phyloP scores from a whole-genome alignment of 108 stramenopile species.

The Nannochloropsis gaditana region DNA sequence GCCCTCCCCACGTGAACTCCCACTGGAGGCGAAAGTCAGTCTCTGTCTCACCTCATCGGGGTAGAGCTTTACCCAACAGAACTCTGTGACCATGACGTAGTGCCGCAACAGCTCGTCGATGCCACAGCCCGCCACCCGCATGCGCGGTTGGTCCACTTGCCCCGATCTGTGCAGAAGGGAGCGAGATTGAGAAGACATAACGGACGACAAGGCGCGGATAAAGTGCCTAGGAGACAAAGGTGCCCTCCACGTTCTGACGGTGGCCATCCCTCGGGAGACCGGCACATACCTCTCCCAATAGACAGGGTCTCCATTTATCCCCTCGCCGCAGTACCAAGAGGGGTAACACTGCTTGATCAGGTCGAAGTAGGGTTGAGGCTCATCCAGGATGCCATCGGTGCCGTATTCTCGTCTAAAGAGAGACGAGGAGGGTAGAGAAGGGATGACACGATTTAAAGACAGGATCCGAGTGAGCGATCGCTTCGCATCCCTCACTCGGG shows the following conservation, averaged over 20 bases:
- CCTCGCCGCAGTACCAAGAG: conserved; percentile 23
- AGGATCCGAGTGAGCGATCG: not conserved
- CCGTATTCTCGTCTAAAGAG: not conserved
- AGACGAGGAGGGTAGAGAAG: not conserved
- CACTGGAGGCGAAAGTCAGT: no score
- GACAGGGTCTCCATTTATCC: conserved; percentile 22
- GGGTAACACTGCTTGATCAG: conserved; percentile 30
- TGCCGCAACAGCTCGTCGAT: conserved; percentile 18
- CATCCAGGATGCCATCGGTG: conserved; percentile 26
- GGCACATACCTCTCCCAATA: conserved; percentile 29
- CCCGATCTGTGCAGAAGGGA: not conserved
- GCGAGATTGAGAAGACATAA: not conserved
- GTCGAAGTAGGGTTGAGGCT: conserved; percentile 31
- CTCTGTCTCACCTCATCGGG: not conserved
- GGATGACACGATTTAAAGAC: not conserved
- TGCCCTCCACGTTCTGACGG: no score
- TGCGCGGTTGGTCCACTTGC: conserved; percentile 9
- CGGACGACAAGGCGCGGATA: not conserved
- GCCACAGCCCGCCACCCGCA: conserved; percentile 5
- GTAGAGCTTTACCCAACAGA: not conserved
- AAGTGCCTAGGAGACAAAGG: no score
- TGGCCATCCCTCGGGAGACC: not conserved
- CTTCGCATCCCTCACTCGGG: not conserved
- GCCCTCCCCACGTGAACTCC: not conserved
- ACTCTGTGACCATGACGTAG: conserved; percentile 23